Conservation (phyloP, 164 flowering plant genomes). For the Stephania cephalantha region DNA sequence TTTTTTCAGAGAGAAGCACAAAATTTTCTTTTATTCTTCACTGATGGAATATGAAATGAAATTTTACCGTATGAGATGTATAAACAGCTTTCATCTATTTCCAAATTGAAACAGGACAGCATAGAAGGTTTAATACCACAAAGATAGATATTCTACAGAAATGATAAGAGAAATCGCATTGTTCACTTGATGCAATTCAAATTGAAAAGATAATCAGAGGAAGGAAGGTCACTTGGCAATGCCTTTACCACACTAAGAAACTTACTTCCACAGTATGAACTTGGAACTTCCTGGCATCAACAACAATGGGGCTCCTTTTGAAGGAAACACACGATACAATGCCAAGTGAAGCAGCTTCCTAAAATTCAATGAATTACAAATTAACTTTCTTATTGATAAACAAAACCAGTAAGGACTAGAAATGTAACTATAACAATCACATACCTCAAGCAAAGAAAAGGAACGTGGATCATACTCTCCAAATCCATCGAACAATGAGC, state of each 20-base stretch:
- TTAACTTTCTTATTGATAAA: neutral
- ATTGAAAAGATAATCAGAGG: conserved; percentile 4
- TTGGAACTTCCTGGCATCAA: conserved; percentile 52
- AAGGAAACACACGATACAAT: conserved; percentile 59
- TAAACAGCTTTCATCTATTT: too few species aligned
- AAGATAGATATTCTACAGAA: neutral
- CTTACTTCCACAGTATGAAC: conserved; percentile 62
- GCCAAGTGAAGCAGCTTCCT: conserved; percentile 94
- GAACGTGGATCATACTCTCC: conserved; percentile 91
- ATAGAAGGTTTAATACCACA: neutral
- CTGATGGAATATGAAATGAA: too few species aligned
- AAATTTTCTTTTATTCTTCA: too few species aligned
- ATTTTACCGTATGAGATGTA: too few species aligned
- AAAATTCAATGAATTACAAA: conserved; percentile 9
- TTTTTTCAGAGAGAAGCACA: too few species aligned
- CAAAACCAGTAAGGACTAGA: neutral
- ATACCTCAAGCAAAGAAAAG: conserved; percentile 79
- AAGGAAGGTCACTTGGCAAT: neutral
- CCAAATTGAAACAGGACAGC: neutral
- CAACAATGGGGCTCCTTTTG: conserved; percentile 49
- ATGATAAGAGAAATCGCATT: neutral
- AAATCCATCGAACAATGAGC: conserved; percentile 76
- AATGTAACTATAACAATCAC: conserved; percentile 14
- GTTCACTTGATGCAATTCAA: neutral
- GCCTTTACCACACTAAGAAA: neutral